Conservation (phyloP, 768 basidiomycete species). For the Amanita jacksonii region DNA sequence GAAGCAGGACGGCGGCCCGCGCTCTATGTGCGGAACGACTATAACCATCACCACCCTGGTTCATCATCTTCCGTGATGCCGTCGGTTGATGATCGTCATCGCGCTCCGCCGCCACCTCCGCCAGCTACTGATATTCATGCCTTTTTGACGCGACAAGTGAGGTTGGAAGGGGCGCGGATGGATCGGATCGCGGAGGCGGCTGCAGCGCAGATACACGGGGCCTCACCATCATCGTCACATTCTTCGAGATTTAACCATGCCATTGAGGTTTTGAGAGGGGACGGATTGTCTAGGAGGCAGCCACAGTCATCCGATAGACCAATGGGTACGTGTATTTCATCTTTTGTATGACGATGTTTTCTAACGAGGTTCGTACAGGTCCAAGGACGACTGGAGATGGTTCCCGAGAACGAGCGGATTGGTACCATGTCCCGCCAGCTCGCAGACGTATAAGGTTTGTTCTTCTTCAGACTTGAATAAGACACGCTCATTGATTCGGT, state of each 20-base stretch:
- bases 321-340: background rate
- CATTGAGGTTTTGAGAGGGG: conserved; percentile 20
- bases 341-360: conserved; percentile 1
- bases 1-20: background rate
- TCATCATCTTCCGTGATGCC: background rate
- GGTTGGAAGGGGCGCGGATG: conserved; percentile 3
- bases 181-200: conserved; percentile 8
- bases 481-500: conserved; percentile 1
- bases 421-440: conserved; percentile 2
- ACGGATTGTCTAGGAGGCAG: conserved; percentile 2
- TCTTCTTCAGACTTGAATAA: background rate
- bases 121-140: conserved; percentile 2
- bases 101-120: background rate
- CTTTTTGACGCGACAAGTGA: conserved; percentile 1
- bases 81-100: background rate
- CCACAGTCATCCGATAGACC: conserved; percentile 1
- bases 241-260: conserved; percentile 20
- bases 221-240: background rate
- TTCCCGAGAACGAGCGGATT: conserved; percentile 7
- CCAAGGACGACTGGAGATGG: conserved; percentile 4
- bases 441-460: conserved; percentile 7
- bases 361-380: conserved; percentile 4
- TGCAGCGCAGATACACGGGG: background rate
- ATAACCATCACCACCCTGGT: background rate
- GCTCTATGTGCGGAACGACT: conserved; percentile 1